These are phyloP conservation scores for Sabuloglossum arenarium DNA, from an alignment of 495 filamentous ascomycete species.

Conservation along the genomic window DNA sequence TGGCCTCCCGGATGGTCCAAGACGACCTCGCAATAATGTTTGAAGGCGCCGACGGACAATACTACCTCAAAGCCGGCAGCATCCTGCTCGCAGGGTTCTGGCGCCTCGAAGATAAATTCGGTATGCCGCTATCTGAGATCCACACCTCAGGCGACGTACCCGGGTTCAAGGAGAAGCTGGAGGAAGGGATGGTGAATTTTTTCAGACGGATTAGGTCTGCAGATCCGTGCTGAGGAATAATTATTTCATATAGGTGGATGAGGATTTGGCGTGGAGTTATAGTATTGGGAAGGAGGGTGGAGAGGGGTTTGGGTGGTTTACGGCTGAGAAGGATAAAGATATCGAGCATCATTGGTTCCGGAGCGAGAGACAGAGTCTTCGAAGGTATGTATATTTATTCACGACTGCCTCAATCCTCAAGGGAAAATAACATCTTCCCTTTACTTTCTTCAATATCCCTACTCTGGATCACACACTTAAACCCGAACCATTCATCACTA, in stretches of 20 bases:
- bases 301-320: constrained; percentile 19
- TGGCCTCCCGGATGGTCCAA: constrained; percentile 50
- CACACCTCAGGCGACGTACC: constrained; percentile 71
- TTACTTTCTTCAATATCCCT: no score
- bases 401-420: no score
- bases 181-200: constrained; percentile 70
- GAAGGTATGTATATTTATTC: constrained; percentile 15
- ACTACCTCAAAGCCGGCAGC: constrained; percentile 64
- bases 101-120: constrained; percentile 67
- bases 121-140: constrained; percentile 67
- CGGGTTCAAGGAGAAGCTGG: constrained; percentile 51
- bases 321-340: constrained; percentile 21
- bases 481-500: no score
- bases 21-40: constrained; percentile 83
- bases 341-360: constrained; percentile 19
- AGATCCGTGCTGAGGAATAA: constrained; percentile 46
- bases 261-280: constrained; percentile 37
- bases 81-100: constrained; percentile 75
- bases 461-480: no score
- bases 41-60: constrained; percentile 56
- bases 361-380: constrained; percentile 21
- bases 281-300: constrained; percentile 20
- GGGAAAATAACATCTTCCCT: no score
- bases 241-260: constrained; percentile 67
- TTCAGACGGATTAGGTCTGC: constrained; percentile 45